phyloP scores from a whole-genome alignment of 257 asterid species.

The Leptodermis oblonga region DNA sequence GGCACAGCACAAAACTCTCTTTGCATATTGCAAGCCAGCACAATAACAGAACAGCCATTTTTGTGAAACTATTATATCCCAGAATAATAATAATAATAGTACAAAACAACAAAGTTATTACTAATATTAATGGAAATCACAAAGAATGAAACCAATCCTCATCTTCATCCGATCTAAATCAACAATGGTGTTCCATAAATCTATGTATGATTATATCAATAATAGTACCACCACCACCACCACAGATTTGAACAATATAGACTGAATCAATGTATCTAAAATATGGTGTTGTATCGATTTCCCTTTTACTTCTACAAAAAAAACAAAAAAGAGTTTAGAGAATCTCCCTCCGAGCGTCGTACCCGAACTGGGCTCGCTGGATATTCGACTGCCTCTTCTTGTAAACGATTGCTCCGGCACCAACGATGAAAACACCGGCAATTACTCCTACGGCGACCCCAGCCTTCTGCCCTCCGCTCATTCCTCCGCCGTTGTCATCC shows the following conservation, averaged over 20 bases:
- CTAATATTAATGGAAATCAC: slow-evolving; percentile 15
- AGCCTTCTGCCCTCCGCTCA: slow-evolving; percentile 52
- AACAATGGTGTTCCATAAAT: not conserved
- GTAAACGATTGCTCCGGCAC: slow-evolving; percentile 48
- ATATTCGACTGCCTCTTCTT: slow-evolving; percentile 69
- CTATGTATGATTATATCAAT: not conserved
- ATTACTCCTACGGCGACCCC: slow-evolving; percentile 68
- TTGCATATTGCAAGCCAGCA: too few species aligned
- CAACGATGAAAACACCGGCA: slow-evolving; percentile 40
- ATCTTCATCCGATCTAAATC: slow-evolving; percentile 9
- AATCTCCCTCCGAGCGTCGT: slow-evolving; percentile 43
- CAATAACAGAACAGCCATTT: too few species aligned
- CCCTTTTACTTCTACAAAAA: not conserved
- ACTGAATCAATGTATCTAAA: not conserved
- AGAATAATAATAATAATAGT: not conserved
- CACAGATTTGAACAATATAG: not conserved
- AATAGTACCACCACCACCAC: not conserved
- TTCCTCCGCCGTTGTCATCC: slow-evolving; percentile 25
- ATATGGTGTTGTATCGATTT: not conserved
- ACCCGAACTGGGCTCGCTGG: slow-evolving; percentile 56
- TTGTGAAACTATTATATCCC: too few species aligned
- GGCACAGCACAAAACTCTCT: too few species aligned
- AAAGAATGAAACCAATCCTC: slow-evolving; percentile 32
- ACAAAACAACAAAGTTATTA: not conserved
- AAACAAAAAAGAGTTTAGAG: slow-evolving; percentile 24